Conservation (phyloP, 2,329 filamentous ascomycete species). For the Paracoccidioides brasiliensis region DNA sequence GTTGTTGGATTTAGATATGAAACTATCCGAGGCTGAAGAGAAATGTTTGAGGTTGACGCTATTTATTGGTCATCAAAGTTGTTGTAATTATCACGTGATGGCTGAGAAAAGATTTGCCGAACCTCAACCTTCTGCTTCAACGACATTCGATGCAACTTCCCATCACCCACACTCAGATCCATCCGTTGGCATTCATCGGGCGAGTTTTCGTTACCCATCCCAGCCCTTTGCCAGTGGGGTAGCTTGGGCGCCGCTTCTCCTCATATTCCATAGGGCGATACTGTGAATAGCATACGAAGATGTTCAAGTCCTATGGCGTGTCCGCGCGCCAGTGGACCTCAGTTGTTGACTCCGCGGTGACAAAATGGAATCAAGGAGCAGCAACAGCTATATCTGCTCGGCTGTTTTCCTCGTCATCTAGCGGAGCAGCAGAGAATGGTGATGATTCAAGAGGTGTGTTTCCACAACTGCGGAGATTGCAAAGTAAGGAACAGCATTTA, state of each 20-base stretch:
- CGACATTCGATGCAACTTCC: not conserved
- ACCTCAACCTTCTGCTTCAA: not conserved
- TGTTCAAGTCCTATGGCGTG: slow-evolving; percentile 1
- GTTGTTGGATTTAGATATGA: not conserved
- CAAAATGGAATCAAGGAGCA: slow-evolving; percentile 1
- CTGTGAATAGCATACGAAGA: not conserved
- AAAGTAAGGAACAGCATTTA: no score
- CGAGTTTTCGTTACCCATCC: not conserved
- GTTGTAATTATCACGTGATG: not conserved
- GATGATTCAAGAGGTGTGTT: not conserved
- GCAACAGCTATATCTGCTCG: not conserved
- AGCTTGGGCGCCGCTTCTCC: not conserved
- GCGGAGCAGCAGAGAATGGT: not conserved
- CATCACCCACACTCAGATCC: not conserved
- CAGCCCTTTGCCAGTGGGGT: not conserved
- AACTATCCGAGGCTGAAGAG: no score
- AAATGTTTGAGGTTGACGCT: no score
- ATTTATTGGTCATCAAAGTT: not conserved
- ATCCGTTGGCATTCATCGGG: not conserved
- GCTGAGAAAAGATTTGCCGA: not conserved
- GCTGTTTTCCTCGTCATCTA: not conserved
- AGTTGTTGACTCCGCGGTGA: not conserved
- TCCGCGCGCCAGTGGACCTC: not conserved
- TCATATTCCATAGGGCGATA: not conserved
- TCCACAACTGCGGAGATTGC: not conserved